Evolutionary conservation across 2,329 filamentous ascomycete species (phyloP).

Genomic region (Incumbomyces delicatus): DNA sequence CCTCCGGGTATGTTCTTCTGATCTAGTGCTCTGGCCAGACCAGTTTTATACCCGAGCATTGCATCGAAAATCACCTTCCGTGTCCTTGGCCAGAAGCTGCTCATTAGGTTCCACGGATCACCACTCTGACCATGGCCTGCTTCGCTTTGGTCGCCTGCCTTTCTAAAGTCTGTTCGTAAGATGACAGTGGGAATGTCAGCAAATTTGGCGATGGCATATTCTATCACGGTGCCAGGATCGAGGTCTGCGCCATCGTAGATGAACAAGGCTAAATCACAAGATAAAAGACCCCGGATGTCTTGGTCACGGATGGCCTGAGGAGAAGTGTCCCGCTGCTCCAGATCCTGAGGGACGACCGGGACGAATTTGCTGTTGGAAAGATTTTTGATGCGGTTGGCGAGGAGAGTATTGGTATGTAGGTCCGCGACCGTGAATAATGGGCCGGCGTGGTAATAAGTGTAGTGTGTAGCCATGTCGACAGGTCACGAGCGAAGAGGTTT

Average conservation of each 20-base stretch:
- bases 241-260: constrained; percentile 21
- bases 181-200: constrained; percentile 21
- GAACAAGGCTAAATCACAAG: constrained; percentile 20
- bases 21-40: constrained; percentile 9
- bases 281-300: constrained; percentile 17
- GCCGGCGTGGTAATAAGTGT: constrained; percentile 22
- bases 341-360: constrained; percentile 18
- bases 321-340: constrained; percentile 18
- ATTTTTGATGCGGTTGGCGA: constrained; percentile 13
- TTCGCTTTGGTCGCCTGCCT: constrained; percentile 17
- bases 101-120: constrained; percentile 21
- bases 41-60: constrained; percentile 18
- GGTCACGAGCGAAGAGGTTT: too few species aligned
- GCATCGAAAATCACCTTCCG: constrained; percentile 14
- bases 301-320: constrained; percentile 21
- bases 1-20: not conserved
- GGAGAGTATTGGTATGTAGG: constrained; percentile 18
- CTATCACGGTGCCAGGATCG: constrained; percentile 21
- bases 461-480: not conserved
- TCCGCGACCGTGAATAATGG: constrained; percentile 21
- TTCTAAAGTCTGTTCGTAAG: constrained; percentile 19
- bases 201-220: constrained; percentile 21
- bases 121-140: constrained; percentile 4
- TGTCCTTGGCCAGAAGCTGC: constrained; percentile 19
- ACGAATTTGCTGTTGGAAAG: constrained; percentile 17